These are phyloP conservation scores for Ilex asprella DNA, from an alignment of 257 asterid genomes.

Conservation along the genomic window DNA sequence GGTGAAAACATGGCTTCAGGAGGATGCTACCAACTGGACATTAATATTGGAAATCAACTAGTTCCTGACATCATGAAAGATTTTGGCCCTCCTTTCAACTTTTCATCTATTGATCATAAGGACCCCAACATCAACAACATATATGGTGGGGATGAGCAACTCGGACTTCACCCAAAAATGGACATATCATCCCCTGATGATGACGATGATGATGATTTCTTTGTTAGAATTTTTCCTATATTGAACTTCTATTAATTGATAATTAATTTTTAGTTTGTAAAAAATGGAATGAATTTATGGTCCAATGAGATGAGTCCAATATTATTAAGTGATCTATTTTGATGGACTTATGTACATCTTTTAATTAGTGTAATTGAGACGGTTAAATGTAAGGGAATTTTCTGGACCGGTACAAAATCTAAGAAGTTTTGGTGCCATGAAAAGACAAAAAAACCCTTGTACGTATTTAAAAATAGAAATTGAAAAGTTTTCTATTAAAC, in stretches of 20 bases:
- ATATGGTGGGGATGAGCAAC: conserved; percentile 45
- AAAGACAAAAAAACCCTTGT: too few relatives aligned
- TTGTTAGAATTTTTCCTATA: too few relatives aligned
- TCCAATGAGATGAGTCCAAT: conserved; percentile 63
- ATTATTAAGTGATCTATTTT: too few relatives aligned
- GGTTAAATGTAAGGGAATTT: too few relatives aligned
- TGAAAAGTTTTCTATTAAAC: too few relatives aligned
- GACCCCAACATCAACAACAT: conserved; percentile 66
- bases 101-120: conserved; percentile 36
- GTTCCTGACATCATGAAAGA: conserved; percentile 40
- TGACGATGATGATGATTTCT: conserved; percentile 1
- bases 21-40: conserved; percentile 24
- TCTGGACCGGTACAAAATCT: too few relatives aligned
- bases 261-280: conserved; percentile 28
- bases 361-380: too few relatives aligned
- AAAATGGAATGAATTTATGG: conserved; percentile 54
- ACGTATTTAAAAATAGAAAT: too few relatives aligned
- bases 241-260: too few relatives aligned
- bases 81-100: conserved; percentile 36
- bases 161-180: conserved; percentile 31
- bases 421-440: conserved; percentile 29
- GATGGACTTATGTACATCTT: conserved; percentile 67
- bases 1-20: conserved; percentile 48
- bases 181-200: conserved; percentile 28
- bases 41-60: conserved; percentile 13